A percentile compares a stretch with the other conserved stretches of the same genome.
Conservation (phyloP, 129 eudicot species). For the Lonicera japonica region DNA sequence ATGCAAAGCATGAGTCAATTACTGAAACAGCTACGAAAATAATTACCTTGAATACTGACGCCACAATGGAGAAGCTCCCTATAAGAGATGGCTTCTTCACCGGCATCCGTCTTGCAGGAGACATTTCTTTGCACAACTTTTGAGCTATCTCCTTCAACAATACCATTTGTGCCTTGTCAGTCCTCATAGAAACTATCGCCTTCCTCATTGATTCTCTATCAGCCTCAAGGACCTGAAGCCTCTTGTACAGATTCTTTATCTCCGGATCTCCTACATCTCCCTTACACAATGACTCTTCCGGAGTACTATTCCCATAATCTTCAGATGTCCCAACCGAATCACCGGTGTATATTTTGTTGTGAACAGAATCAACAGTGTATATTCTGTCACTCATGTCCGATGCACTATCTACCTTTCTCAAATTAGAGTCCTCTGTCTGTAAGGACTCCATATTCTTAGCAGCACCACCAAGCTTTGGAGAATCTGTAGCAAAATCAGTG, state of each 20-base stretch:
- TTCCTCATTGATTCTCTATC: constrained; percentile 95
- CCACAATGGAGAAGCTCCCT: constrained; percentile 38
- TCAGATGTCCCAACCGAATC: constrained; percentile 40
- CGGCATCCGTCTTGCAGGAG: constrained; percentile 34
- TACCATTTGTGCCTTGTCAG: constrained; percentile 91
- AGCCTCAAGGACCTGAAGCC: constrained; percentile 97
- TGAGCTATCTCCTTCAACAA: constrained; percentile 83
- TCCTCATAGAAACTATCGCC: constrained; percentile 74
- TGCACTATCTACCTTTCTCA: constrained; percentile 45
- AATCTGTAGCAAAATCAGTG: constrained; percentile 28
- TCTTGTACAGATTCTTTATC: constrained; percentile 60
- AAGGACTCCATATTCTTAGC: constrained; percentile 38
- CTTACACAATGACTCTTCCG: constrained; percentile 37
- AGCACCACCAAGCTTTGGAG: constrained; percentile 38
- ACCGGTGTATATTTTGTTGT: too few species aligned
- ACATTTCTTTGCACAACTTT: constrained; percentile 64
- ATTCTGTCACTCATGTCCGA: constrained; percentile 71
- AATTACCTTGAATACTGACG: constrained; percentile 61
- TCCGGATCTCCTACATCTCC: constrained; percentile 59
- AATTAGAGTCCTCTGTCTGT: constrained; percentile 33
- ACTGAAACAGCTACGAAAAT: not conserved
- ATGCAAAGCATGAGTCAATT: not conserved
- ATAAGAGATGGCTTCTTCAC: constrained; percentile 37
- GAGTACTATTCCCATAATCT: constrained; percentile 49
- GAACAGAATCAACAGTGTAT: constrained; percentile 71